Evolutionary conservation across 2,329 filamentous ascomycete genomes (phyloP).

Genomic region (Zarea fungicola): DNA sequence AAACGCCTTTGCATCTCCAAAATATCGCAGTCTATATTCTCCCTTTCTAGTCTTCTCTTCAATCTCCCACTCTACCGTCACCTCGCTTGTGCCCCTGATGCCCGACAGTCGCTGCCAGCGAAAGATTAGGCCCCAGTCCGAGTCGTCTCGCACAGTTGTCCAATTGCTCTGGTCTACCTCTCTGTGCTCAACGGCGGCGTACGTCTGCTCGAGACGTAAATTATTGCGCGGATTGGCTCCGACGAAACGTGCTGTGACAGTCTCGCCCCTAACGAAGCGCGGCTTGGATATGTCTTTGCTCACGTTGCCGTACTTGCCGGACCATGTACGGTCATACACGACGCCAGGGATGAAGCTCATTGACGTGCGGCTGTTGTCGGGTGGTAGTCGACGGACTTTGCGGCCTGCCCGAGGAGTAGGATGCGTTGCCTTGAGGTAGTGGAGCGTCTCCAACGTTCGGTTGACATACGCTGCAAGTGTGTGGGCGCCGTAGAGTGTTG

Average conservation of each 20-base stretch:
- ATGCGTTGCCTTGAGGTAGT: constrained; percentile 53
- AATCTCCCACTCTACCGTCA: constrained; percentile 73
- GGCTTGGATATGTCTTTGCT: constrained; percentile 42
- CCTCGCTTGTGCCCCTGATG: constrained; percentile 68
- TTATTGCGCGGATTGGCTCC: constrained; percentile 89
- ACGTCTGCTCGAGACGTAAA: constrained; percentile 70
- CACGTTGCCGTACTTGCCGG: constrained; percentile 66
- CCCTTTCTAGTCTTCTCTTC: constrained; percentile 54
- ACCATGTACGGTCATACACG: constrained; percentile 61
- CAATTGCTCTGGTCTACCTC: constrained; percentile 39
- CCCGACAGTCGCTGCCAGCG: constrained; percentile 70
- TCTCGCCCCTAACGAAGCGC: constrained; percentile 51
- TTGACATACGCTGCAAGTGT: constrained; percentile 86
- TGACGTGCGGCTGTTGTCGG: constrained; percentile 70
- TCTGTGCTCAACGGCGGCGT: constrained; percentile 62
- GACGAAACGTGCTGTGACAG: constrained; percentile 64
- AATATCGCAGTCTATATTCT: constrained; percentile 72
- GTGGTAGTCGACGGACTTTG: constrained; percentile 55
- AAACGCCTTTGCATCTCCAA: constrained; percentile 69
- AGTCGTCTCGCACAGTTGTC: constrained; percentile 65
- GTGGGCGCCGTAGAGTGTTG: constrained; percentile 78
- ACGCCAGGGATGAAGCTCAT: constrained; percentile 76
- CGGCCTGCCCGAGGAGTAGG: constrained; percentile 22
- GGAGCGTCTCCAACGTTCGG: constrained; percentile 64
- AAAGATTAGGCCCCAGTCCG: constrained; percentile 78